These are phyloP conservation scores for Dactylellina sp. DNA, from an alignment of 2,329 filamentous ascomycete genomes.

Conservation along the genomic window DNA sequence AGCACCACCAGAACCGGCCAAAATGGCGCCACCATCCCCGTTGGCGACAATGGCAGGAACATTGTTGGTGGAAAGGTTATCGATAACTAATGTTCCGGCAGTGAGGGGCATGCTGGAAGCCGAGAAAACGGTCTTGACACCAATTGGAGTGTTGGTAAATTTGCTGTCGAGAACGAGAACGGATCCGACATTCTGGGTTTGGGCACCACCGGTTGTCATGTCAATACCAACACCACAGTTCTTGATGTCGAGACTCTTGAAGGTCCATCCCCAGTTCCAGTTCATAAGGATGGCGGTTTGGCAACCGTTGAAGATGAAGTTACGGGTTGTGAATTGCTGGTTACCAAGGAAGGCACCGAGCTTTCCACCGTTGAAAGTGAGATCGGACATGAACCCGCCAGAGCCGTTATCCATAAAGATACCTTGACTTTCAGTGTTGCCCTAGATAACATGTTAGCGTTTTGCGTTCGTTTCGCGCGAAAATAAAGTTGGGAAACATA, in stretches of 20 bases:
- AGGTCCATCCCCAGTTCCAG: slow-evolving; percentile 90
- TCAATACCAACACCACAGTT: slow-evolving; percentile 81
- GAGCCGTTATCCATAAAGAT: slow-evolving; percentile 74
- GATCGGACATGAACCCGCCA: slow-evolving; percentile 84
- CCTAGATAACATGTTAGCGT: slow-evolving; percentile 25
- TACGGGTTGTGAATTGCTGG: slow-evolving; percentile 88
- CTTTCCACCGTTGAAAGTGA: slow-evolving; percentile 84
- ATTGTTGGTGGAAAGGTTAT: slow-evolving; percentile 69
- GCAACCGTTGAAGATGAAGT: slow-evolving; percentile 83
- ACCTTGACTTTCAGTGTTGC: slow-evolving; percentile 63
- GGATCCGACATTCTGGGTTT: slow-evolving; percentile 82
- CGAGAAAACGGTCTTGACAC: slow-evolving; percentile 82
- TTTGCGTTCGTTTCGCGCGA: not conserved
- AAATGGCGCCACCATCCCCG: slow-evolving; percentile 74
- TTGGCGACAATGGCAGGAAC: slow-evolving; percentile 86
- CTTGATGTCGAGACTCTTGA: slow-evolving; percentile 80
- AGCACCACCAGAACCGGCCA: slow-evolving; percentile 42
- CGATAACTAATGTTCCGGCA: slow-evolving; percentile 76
- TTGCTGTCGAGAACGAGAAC: slow-evolving; percentile 84
- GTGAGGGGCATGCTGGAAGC: slow-evolving; percentile 71
- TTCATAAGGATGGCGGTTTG: slow-evolving; percentile 87
- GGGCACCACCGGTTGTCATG: slow-evolving; percentile 75
- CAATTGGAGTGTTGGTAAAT: slow-evolving; percentile 79
- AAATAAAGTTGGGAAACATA: slow-evolving; percentile 52
- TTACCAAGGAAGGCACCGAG: slow-evolving; percentile 83